These are phyloP conservation scores for Botryococcus braunii DNA, from an alignment of 163 green algal genomes.

Conservation along the genomic window DNA sequence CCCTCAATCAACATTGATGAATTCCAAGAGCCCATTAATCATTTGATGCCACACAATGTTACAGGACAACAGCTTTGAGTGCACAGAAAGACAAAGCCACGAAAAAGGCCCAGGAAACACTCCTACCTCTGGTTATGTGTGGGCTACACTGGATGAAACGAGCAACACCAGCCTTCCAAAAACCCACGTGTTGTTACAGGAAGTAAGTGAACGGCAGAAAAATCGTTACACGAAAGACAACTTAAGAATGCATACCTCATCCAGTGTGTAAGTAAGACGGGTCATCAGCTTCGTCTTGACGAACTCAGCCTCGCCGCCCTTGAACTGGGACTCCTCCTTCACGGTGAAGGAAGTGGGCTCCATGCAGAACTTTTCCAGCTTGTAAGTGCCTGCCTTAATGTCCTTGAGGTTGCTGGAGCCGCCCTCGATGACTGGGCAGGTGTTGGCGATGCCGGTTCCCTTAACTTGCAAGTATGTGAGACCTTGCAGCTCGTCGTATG, in stretches of 20 bases:
- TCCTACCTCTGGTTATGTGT: no score
- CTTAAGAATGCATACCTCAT: slow-evolving; percentile 53
- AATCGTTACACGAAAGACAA: no score
- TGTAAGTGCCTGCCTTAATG: slow-evolving; percentile 87
- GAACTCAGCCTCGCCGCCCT: slow-evolving; percentile 82
- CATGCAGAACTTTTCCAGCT: slow-evolving; percentile 93
- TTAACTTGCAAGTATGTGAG: slow-evolving; percentile 99
- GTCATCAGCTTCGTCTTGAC: slow-evolving; percentile 98
- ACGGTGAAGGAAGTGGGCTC: slow-evolving; percentile 94
- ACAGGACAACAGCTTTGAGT: no score
- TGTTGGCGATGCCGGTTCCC: slow-evolving; percentile 94
- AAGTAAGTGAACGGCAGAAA: no score
- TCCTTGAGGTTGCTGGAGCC: slow-evolving; percentile 53
- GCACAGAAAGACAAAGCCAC: no score
- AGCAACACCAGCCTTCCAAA: no score
- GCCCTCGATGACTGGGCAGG: slow-evolving; percentile 76
- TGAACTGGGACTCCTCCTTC: slow-evolving; percentile 84
- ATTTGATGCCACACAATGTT: no score
- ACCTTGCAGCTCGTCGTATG: slow-evolving; percentile 81
- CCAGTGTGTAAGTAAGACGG: slow-evolving; percentile 96
- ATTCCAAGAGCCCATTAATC: no score
- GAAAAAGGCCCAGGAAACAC: no score
- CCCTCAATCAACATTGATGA: no score
- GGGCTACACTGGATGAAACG: no score
- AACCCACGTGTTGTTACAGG: no score